A percentile compares a stretch with the other conserved stretches of the same genome.
Evolutionary conservation across 2,329 filamentous ascomycete species (phyloP).

Genomic region (Epichloe bromicola): DNA sequence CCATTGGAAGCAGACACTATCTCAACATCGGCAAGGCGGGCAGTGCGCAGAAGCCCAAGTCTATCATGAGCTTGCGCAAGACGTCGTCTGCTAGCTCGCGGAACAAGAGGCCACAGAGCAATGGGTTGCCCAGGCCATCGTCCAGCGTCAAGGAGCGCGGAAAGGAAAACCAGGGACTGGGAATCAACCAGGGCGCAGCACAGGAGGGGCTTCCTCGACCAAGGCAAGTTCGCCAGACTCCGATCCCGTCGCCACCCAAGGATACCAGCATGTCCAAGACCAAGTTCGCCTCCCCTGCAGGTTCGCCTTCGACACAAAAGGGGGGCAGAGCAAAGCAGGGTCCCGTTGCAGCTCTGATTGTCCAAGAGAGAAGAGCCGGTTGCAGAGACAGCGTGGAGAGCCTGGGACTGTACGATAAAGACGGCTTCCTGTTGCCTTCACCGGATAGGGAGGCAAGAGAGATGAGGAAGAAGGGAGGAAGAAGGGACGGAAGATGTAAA

Average conservation of each 20-base stretch:
- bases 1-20: constrained; percentile 32
- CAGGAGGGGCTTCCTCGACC: constrained; percentile 8
- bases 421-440: constrained; percentile 31
- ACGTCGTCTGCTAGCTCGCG: not conserved
- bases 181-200: constrained; percentile 6
- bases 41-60: constrained; percentile 9
- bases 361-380: constrained; percentile 11
- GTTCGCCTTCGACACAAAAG: not conserved
- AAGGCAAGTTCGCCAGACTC: constrained; percentile 6
- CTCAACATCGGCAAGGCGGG: constrained; percentile 26
- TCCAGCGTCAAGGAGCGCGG: constrained; percentile 10
- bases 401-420: constrained; percentile 30
- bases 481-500: not conserved
- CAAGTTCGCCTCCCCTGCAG: not conserved
- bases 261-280: not conserved
- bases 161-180: constrained; percentile 17
- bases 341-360: constrained; percentile 15
- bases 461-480: not conserved
- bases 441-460: constrained; percentile 20
- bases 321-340: constrained; percentile 12
- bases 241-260: not conserved
- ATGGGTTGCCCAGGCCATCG: not conserved
- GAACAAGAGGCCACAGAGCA: not conserved
- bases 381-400: constrained; percentile 23
- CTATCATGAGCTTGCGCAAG: constrained; percentile 7